phyloP scores from a whole-genome alignment of 139 green algal genomes.

The Pseudopediastrum boryanum region DNA sequence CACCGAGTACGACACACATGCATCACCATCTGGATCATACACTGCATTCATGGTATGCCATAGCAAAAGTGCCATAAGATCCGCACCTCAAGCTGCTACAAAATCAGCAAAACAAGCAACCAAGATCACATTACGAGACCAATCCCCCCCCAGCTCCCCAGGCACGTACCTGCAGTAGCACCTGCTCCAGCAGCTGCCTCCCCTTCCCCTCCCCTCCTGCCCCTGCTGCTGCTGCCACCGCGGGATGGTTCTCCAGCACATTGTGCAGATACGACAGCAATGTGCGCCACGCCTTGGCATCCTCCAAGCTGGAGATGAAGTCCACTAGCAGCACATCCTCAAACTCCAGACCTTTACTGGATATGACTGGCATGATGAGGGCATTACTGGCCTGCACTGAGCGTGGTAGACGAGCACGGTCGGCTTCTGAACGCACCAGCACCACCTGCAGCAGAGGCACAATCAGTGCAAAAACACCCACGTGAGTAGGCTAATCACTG shows the following conservation, averaged over 20 bases:
- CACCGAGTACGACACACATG: no score
- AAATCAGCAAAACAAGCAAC: no score
- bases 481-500: background rate
- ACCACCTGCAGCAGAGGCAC: constrained; percentile 25
- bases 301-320: constrained; percentile 70
- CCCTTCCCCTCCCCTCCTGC: background rate
- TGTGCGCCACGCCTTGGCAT: constrained; percentile 68
- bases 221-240: background rate
- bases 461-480: background rate
- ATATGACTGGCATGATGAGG: constrained; percentile 72
- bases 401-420: constrained; percentile 48
- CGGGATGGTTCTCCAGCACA: constrained; percentile 43
- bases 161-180: no score
- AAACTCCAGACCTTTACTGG: constrained; percentile 82
- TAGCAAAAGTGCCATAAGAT: no score
- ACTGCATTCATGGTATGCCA: no score
- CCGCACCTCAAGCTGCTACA: no score
- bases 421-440: constrained; percentile 59
- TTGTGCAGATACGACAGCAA: constrained; percentile 64
- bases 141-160: no score
- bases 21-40: no score
- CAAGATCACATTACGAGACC: no score
- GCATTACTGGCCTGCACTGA: constrained; percentile 59
- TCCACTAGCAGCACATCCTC: constrained; percentile 57
- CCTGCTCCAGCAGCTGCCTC: no score